Evolutionary conservation across 208 protist genomes (phyloP).

Genomic region (Jaenimonas drosophilae): DNA sequence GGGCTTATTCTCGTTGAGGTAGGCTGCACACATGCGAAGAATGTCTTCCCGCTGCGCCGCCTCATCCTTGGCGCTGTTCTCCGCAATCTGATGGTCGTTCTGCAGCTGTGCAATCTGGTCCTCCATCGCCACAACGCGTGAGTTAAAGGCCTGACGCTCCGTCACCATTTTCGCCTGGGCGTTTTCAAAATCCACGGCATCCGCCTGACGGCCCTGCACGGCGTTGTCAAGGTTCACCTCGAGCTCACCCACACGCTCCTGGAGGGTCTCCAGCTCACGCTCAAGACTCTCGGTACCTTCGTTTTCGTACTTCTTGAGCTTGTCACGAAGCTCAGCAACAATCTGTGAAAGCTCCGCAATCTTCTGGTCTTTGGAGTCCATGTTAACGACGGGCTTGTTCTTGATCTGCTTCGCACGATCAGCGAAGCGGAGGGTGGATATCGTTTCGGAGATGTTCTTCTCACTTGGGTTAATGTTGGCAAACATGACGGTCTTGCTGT

Average conservation of each 20-base stretch:
- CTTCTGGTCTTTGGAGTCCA: constrained; percentile 87
- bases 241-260: constrained; percentile 54
- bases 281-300: constrained; percentile 55
- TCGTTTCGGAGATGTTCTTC: constrained; percentile 80
- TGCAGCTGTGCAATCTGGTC: constrained; percentile 49
- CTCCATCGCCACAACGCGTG: constrained; percentile 29
- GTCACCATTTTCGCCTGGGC: constrained; percentile 25
- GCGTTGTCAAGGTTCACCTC: constrained; percentile 69
- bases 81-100: constrained; percentile 58
- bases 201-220: constrained; percentile 58
- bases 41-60: constrained; percentile 39
- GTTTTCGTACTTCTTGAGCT: constrained; percentile 73
- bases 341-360: constrained; percentile 67
- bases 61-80: constrained; percentile 30
- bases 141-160: constrained; percentile 28
- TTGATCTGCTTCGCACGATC: constrained; percentile 90
- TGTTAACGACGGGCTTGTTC: constrained; percentile 87
- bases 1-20: constrained; percentile 15
- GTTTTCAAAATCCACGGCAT: constrained; percentile 58
- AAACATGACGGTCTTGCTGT: constrained; percentile 88
- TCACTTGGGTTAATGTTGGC: constrained; percentile 86
- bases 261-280: constrained; percentile 46
- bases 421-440: constrained; percentile 84
- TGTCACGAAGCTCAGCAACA: constrained; percentile 65
- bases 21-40: constrained; percentile 37